Base-by-base conservation (phyloP, 1,284 basidiomycete genomes). In the Nidula niveotomentosa region DNA sequence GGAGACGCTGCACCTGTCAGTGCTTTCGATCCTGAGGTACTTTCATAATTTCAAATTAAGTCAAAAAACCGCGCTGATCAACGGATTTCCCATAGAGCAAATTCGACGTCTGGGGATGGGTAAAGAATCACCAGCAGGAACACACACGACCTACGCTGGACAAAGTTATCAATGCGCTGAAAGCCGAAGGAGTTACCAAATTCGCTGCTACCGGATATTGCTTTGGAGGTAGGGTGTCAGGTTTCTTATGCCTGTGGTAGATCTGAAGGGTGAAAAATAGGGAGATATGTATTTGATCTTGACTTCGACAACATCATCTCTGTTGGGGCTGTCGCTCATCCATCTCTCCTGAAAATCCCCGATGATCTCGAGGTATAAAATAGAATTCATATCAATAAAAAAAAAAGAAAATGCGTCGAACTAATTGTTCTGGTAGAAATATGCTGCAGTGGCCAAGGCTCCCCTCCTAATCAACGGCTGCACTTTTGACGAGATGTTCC, bases 121-220 rank as follows among this genome's bases (percentile, higher is more conserved):
- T 84, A 41, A 52, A 52, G 1, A 75, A 65, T 0, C 88, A 91
- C 62, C 65, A 65, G 6, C 48, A 61, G 4, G 75, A 72, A 0
- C 61, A 71, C 12, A 85, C 83, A 15, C 79, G 80, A n/a, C 77
- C 82, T 0, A 41, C 61, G 1, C 62, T 90, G 45, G 79, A 90
- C 68, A 81, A 77, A 33, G 80, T 88, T 54, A 75, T 89, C 45
- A 68, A 66, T 1, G 81, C 73, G 0, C 76, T 91, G 49, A 84
- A 83, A 62, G 78, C 69, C 13, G 65, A 79, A 53, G 88, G 89
- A 1, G 74, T 90, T 34, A 82, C 75, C 3, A 63, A 67, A 15
- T 79, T 89, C 56, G 86, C 75, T 10, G 85, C 83, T 0, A 83
- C 79, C 1, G 88, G 87, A 0, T 91, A 84, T 71, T 91, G 90